Base-by-base conservation (phyloP, 2,329 filamentous ascomycete species). In the Xylaria hypoxylon region DNA sequence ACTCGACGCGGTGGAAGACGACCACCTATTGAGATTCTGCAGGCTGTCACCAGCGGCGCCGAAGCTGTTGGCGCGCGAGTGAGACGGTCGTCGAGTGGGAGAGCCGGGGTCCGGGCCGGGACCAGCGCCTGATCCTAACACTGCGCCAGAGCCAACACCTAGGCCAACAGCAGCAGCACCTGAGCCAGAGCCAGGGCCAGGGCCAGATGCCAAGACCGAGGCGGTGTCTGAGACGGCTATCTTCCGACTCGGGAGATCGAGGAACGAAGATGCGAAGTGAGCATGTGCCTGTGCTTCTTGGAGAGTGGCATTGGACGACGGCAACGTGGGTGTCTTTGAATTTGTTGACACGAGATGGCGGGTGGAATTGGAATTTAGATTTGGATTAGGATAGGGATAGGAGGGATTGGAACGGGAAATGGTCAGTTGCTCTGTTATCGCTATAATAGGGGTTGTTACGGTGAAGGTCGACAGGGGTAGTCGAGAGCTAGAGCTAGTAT, bases 11-110 rank as follows among this genome's bases (percentile, higher is more conserved):
- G 85, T 85, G 15, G 85, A 87, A 22, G 80, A 78, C 47, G 85
- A 86, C 84, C 84, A 86, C 73, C 84, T 82, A 73, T 86, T 84
- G 67, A 84, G 79, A 68, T 82, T 83, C 74, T 81, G 82, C 45
- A 83, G 79, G 50, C 79, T 77, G 63, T 85, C 83, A 73, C 78
- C 81, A 68, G 78, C 63, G 26, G 65, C 71, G 26, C 71, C 74
- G 28, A 70, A 69, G 68, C 74, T 75, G 61, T 68, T 72, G 7
- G 72, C 65, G 51, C 71, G 73, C 63, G 74, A 74, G 58, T 70
- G 70, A 31, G 56, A 24, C 19, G 45, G 65, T 31, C 62, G 67
- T 60, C 33, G 57, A 38, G 57, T 15, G 38, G 51, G 52, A 59
- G 66, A 65, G 67, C 56, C 55, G 57, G 51, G 26, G 26, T 22